A percentile compares a stretch with the other conserved stretches of the same genome.
These are phyloP conservation scores for Penicillium sp. DNA, from an alignment of 2,329 filamentous ascomycete genomes.

Conservation along the genomic window DNA sequence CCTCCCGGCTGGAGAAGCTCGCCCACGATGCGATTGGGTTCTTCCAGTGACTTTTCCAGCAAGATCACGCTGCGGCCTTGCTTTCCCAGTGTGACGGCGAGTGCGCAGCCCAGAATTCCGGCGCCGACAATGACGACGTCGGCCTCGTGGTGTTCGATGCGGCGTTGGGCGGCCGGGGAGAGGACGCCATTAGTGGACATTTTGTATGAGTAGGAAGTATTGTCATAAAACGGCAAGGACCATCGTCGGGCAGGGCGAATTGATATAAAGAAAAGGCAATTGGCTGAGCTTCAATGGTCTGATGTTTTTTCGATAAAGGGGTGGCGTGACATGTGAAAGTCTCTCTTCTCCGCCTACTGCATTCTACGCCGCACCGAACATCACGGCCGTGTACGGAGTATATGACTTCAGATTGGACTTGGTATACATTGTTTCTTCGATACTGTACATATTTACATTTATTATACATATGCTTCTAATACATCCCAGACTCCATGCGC, in stretches of 20 bases:
- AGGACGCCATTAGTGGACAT: constrained; percentile 32
- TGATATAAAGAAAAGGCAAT: constrained; percentile 24
- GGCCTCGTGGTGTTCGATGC: constrained; percentile 60
- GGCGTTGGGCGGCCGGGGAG: constrained; percentile 45
- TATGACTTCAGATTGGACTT: too few species aligned
- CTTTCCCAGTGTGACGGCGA: constrained; percentile 79
- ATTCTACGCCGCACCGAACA: constrained; percentile 10
- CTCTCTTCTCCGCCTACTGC: constrained; percentile 13
- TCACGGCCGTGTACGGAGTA: neutral
- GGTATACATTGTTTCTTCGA: neutral
- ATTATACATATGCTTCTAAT: constrained; percentile 3
- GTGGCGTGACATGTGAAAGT: constrained; percentile 39
- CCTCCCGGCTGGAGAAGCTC: constrained; percentile 94
- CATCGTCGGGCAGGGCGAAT: constrained; percentile 15
- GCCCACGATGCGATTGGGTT: constrained; percentile 94
- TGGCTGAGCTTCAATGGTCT: constrained; percentile 19
- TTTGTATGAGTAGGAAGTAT: constrained; percentile 12
- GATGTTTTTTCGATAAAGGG: constrained; percentile 23
- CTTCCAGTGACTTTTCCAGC: constrained; percentile 83
- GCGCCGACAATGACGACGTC: constrained; percentile 93
- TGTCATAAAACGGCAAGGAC: constrained; percentile 15
- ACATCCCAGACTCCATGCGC: neutral
- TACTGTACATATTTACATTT: constrained; percentile 9
- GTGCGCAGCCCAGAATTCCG: constrained; percentile 83
- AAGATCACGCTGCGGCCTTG: constrained; percentile 90